Evolutionary conservation across 2,329 filamentous ascomycete species (phyloP).

Genomic region (Botrytis hyacinthi): DNA sequence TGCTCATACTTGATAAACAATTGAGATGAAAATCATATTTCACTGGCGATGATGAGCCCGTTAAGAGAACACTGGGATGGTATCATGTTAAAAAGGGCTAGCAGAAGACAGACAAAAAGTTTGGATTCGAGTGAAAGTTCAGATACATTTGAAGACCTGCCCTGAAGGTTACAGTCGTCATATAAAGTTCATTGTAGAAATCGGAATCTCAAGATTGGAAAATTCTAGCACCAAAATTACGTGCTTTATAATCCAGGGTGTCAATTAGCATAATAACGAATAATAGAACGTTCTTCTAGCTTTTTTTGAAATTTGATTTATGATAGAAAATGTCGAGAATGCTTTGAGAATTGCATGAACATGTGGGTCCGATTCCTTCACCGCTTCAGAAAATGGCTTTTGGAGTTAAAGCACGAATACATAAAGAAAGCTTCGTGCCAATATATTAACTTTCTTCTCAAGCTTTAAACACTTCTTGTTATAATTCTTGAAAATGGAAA

Average conservation of each 20-base stretch:
- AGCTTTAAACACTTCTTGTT: neutral
- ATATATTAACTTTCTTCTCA: neutral
- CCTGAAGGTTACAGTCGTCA: too few species aligned
- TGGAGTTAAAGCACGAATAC: neutral
- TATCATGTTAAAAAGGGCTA: neutral
- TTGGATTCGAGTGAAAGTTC: neutral
- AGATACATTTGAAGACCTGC: neutral
- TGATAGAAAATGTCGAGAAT: neutral
- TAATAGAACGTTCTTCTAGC: neutral
- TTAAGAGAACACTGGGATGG: neutral
- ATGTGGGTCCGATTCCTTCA: slow-evolving; percentile 7
- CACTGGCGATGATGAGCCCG: neutral
- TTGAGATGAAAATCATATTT: too few species aligned
- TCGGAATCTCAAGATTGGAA: neutral
- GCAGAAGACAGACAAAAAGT: neutral
- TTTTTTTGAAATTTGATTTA: neutral
- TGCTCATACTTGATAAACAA: neutral
- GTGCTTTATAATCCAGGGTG: neutral
- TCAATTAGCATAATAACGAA: neutral
- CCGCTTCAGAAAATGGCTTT: slow-evolving; percentile 3
- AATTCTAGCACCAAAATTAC: too few species aligned
- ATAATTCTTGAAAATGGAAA: neutral
- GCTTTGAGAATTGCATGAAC: neutral
- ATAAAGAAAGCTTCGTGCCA: slow-evolving; percentile 1
- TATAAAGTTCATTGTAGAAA: neutral